These are phyloP conservation scores for Pecoramyces ruminantium DNA, from an alignment of 192 early-diverging fungal species.

Conservation along the genomic window DNA sequence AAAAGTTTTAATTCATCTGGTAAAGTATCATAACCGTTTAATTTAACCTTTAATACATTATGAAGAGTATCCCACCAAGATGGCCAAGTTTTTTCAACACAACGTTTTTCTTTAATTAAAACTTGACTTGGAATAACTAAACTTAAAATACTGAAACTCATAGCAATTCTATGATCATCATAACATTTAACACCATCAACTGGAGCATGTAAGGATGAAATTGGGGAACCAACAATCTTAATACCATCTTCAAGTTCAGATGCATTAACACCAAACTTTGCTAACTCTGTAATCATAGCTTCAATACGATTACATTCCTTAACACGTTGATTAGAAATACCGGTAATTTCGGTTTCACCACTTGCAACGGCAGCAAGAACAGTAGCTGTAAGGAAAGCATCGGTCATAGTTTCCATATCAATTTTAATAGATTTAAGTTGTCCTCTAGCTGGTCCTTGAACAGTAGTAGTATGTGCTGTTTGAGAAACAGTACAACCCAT, in stretches of 20 bases:
- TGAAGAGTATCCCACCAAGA: slow-evolving; percentile 94
- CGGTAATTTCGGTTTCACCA: slow-evolving; percentile 58
- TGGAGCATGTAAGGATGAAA: slow-evolving; percentile 9
- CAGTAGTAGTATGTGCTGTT: slow-evolving; percentile 75
- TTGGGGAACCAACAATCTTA: slow-evolving; percentile 51
- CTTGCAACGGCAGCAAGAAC: slow-evolving; percentile 78
- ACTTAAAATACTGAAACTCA: slow-evolving; percentile 82
- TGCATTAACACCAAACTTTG: slow-evolving; percentile 68
- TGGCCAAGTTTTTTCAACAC: slow-evolving; percentile 99
- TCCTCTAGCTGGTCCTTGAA: slow-evolving; percentile 63
- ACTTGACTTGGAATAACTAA: slow-evolving; percentile 46
- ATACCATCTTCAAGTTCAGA: slow-evolving; percentile 81
- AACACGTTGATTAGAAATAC: slow-evolving; percentile 93
- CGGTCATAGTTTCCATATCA: slow-evolving; percentile 98
- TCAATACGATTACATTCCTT: slow-evolving; percentile 97
- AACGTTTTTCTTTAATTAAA: slow-evolving; percentile 80
- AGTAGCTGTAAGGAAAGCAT: slow-evolving; percentile 91
- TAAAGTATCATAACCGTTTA: slow-evolving; percentile 9
- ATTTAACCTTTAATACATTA: slow-evolving; percentile 48
- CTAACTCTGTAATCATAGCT: slow-evolving; percentile 87
- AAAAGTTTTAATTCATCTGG: not conserved
- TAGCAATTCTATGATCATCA: slow-evolving; percentile 96
- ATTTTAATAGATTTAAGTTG: slow-evolving; percentile 55
- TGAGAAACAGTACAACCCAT: slow-evolving; percentile 91
- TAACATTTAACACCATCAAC: slow-evolving; percentile 71